Percentiles rank a stretch among this genome's conserved stretches.
phyloP scores from a whole-genome alignment of 257 asterid species.

The Catharanthus roseus region DNA sequence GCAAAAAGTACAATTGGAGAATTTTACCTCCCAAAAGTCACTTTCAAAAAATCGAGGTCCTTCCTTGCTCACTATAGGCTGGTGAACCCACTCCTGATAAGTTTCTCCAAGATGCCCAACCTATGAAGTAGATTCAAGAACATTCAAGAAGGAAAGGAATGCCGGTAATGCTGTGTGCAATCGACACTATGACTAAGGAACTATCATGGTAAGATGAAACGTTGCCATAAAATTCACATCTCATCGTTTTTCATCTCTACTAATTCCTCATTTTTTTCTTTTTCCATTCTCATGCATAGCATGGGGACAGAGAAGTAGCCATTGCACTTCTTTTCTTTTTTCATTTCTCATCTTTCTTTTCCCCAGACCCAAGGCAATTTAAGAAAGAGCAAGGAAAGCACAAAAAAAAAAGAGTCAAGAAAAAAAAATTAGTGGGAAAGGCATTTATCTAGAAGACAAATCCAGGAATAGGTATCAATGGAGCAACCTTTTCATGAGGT shows the following conservation, averaged over 20 bases:
- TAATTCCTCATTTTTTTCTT: not conserved
- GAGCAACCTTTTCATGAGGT: not conserved
- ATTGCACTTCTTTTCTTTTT: not conserved
- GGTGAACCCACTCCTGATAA: constrained; percentile 96
- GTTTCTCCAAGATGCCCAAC: constrained; percentile 92
- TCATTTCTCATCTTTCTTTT: not conserved
- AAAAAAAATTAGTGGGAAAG: not conserved
- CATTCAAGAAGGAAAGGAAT: not conserved
- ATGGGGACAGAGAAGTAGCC: not conserved
- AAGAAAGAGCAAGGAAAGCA: not conserved
- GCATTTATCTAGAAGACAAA: not conserved
- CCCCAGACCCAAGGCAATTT: not conserved
- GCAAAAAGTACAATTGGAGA: not conserved
- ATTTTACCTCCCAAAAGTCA: constrained; percentile 70
- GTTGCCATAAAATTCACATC: not conserved
- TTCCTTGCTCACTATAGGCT: constrained; percentile 78
- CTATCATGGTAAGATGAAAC: not conserved
- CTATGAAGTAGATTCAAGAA: constrained; percentile 25
- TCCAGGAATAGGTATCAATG: not conserved
- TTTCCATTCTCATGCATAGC: not conserved
- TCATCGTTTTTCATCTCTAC: not conserved
- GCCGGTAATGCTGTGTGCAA: not conserved
- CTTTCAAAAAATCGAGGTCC: constrained; percentile 86
- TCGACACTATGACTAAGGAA: not conserved
- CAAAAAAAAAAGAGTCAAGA: not conserved